A percentile compares a stretch with the other conserved stretches of the same genome.
phyloP scores from a whole-genome alignment of 768 basidiomycete species.

The Tulasnella sp. region DNA sequence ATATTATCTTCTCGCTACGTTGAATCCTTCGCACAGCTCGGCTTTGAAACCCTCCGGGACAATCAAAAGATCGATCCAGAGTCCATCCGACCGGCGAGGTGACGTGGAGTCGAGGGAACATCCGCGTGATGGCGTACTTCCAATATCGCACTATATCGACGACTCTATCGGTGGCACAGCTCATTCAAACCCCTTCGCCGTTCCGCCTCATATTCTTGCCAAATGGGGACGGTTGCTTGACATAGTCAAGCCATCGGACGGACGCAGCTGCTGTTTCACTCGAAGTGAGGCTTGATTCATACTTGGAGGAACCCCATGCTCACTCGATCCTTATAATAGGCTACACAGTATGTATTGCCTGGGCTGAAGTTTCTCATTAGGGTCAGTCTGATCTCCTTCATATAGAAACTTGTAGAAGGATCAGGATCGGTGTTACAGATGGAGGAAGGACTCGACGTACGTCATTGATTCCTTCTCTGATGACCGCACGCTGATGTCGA shows the following conservation, averaged over 20 bases:
- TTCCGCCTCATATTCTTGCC: constrained; percentile 50
- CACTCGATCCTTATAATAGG: not conserved
- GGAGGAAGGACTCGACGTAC: constrained; percentile 54
- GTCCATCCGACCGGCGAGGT: not conserved
- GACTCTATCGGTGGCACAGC: not conserved
- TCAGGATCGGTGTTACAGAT: constrained; percentile 67
- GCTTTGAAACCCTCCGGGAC: not conserved
- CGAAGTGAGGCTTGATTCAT: constrained; percentile 35
- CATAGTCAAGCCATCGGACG: constrained; percentile 53
- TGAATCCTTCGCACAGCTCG: not conserved
- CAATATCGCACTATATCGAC: constrained; percentile 13
- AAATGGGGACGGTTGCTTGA: constrained; percentile 78
- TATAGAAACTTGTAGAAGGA: constrained; percentile 50
- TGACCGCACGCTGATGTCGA: not conserved
- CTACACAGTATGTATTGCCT: not conserved
- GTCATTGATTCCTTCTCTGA: constrained; percentile 1
- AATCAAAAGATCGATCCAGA: not conserved
- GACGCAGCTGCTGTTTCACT: constrained; percentile 69
- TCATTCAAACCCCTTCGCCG: constrained; percentile 20
- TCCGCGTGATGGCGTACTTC: not conserved
- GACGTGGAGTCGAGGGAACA: not conserved
- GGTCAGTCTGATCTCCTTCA: not conserved
- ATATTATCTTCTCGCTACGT: constrained; percentile 67
- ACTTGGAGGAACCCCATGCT: not conserved
- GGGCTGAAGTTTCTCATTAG: constrained; percentile 54